Base-by-base conservation (phyloP, 139 green algal species). In the Coccomyxa sp. region DNA sequence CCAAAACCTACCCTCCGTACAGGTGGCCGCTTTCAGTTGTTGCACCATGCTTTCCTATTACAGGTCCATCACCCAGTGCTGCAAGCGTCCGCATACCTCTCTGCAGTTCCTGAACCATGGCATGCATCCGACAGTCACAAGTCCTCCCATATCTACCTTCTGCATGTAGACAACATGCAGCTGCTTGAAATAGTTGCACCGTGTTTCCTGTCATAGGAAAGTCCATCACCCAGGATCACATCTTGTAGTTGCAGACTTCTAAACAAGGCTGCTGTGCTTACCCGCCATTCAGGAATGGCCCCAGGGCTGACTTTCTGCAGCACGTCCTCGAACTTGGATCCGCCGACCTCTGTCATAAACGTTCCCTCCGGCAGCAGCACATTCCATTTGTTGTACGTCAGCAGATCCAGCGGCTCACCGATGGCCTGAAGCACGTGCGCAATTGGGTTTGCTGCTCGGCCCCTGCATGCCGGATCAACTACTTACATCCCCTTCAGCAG, bases 301-400 rank as follows among this genome's bases (percentile, higher is more conserved):
- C 80, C 81, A 0, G 88, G 87, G 18, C 87, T 80, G 30, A 92
- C 76, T 77, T 88, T 27, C 45, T 82, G 60, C 75, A 96, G 68
- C 68, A 97, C 86, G 3, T 94, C 90, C 16, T 68, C 67, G 68
- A 98, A 97, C 77, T 94, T 91, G 81, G 95, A 88, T 58, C 91
- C 93, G 77, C 93, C 93, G 28, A 95, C 90, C 83, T 94, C 67
- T 10, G 90, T 94, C 16, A 95, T 31, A 68, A 95, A 98, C 32
- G 89, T 81, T 0, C 96, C 96, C 85, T 99, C 97, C 15, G 97
- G 97, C 68, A 99, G 88, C 25, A 98, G 77, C 32, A 97, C 95
- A 81, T 97, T 98, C 97, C 97, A 99, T 28, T 82, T 91, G 85
- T 99, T 92, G 89, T 99, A 99, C 25, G 92, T 77, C 9, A 96